phyloP scores from a whole-genome alignment of 768 basidiomycete genomes.

The Fomitopsis pulvina region DNA sequence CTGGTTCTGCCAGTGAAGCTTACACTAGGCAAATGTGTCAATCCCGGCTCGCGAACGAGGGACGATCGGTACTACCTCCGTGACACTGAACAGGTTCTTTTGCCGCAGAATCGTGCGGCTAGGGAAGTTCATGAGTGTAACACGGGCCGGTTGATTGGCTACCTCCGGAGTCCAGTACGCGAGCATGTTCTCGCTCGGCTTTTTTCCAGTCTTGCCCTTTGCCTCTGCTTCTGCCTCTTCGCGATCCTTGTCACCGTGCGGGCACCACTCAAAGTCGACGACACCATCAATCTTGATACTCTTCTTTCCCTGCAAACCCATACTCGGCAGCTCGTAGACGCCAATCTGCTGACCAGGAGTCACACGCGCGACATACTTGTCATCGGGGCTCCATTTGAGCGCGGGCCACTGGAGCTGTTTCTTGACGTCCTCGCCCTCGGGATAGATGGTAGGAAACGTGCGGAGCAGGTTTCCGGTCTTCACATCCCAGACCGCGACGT shows the following conservation, averaged over 20 bases:
- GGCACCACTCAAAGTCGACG: conserved; percentile 98
- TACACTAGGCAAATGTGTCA: conserved; percentile 77
- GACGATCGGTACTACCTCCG: conserved; percentile 86
- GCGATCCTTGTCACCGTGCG: conserved; percentile 81
- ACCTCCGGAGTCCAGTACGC: conserved; percentile 99
- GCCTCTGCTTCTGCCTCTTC: conserved; percentile 58
- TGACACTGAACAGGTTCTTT: conserved; percentile 97
- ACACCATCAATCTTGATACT: conserved; percentile 97
- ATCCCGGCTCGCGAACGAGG: too few relatives aligned
- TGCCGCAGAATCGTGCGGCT: conserved; percentile 77
- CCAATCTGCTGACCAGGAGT: conserved; percentile 92
- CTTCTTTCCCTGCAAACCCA: conserved; percentile 95
- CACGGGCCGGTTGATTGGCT: conserved; percentile 91
- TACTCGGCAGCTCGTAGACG: conserved; percentile 90
- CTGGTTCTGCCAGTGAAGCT: conserved; percentile 97
- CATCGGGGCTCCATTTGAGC: conserved; percentile 96
- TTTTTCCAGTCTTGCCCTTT: conserved; percentile 38
- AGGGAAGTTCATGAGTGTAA: conserved; percentile 89
- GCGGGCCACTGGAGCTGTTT: conserved; percentile 93
- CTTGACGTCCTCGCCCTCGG: conserved; percentile 56
- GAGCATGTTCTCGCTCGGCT: conserved; percentile 82
- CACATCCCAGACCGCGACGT: conserved; percentile 98
- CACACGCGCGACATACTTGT: conserved; percentile 87
- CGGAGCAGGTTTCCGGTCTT: conserved; percentile 89
- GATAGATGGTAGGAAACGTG: conserved; percentile 70